Base-by-base conservation (phyloP, 2,329 filamentous ascomycete species). In the Sclerotinia glacialis region DNA sequence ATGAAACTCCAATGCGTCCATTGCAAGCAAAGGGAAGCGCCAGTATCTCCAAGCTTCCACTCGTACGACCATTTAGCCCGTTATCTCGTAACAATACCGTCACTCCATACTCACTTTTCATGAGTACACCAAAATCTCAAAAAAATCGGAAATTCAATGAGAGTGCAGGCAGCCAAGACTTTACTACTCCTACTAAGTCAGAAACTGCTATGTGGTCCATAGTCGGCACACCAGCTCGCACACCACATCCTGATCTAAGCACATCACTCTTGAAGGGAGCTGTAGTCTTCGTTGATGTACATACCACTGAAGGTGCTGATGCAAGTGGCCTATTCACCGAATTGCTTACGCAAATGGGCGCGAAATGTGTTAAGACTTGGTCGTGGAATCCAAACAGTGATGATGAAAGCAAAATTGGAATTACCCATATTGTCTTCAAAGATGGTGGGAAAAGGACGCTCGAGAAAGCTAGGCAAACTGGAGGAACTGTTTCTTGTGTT, bases 381-480 rank as follows among this genome's bases (percentile, higher is more conserved):
- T 80, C 81, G 54, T 93, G 90, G 89, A 89, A 89, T 73, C 70
- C 71, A 21, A 72, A 71, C 65, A 69, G 65, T 64, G 79, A 77
- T 47, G 71, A 74, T 59, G 73, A 74, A 21, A 72, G 69, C 59
- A 89, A 87, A 75, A 80, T 92, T 67, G 90, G 89, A 6, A 91
- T 96, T 72, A 96, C 92, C 0, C 93, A 97, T 74, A 90, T 97
- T 9, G 86, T 97, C 8, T 97, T 88, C 81, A 97, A 96, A 77
- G 93, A 96, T 74, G 93, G 93, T 55, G 88, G 88, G 52, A 88
- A 89, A 74, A 83, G 89, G 34, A 96, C 92, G 0, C 78, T 97
- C 71, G 89, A 96, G 75, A 96, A 93, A 78, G 89, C 94, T 8
- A 83, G 87, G 67, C 85, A 89, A 72, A 88, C 86, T 49, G 83